Base-by-base conservation (phyloP, 345 rosid genomes). In the Populus alba region DNA sequence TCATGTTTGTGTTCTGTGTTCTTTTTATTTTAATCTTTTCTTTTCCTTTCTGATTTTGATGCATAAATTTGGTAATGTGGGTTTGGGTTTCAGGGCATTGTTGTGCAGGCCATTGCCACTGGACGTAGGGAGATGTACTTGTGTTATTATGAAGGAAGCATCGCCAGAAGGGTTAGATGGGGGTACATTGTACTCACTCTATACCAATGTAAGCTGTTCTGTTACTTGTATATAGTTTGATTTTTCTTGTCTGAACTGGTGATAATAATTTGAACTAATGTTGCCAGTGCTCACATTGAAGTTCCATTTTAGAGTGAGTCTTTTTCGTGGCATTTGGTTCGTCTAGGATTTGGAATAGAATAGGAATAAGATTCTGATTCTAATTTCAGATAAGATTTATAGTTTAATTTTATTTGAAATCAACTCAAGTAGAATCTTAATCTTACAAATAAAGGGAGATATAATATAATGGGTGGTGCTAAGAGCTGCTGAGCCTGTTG, bases 81-180 rank as follows among this genome's bases (percentile, higher is more conserved):
- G 22, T 68, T 25, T 65, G 73, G 33, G 73, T 39, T 83, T 68
- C 86, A 92, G 98, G 92, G 87, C 96, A 1, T 86, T 92, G 88
- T 74, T 95, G 85, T 92, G 90, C 77, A 90, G 97, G 82, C 92
- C 94, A 66, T 77, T 95, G 88, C 99, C 97, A 39, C 25, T 89
- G 90, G 99, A 95, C 75, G 86, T 95, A 27, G 98, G 97, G 75
- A 90, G 89, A 84, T 95, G 97, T 81, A 90, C 96, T 71, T 95
- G 98, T 86, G 85, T 93, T 38, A 91, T 93, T 75, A 87, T 95
- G 69, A 95, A 87, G 83, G 98, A 93, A 78, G 81, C 85, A 66
- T 83, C 83, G 39, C 84, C 90, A 15, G 84, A 85, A 15, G 95
- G 90, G 20, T 81, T 89, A 20, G 51, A 63, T 9, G 88, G 88